These are phyloP conservation scores for Rosa chinensis DNA, from an alignment of 306 rosid species.

Conservation along the genomic window DNA sequence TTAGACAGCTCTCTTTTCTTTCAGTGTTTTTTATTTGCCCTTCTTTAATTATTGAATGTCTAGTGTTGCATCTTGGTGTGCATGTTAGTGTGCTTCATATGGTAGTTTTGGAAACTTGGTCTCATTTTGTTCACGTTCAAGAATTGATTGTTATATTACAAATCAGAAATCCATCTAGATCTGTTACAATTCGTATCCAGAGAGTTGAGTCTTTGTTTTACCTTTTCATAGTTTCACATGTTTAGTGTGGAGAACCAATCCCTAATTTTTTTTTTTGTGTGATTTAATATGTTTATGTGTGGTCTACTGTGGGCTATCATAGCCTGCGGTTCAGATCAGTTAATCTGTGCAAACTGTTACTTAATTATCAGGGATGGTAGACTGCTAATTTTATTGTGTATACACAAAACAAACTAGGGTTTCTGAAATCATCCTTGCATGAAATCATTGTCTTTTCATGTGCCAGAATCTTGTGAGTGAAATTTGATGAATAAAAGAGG, in stretches of 20 bases:
- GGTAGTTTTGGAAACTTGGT: neutral
- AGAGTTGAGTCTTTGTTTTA: neutral
- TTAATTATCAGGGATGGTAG: neutral
- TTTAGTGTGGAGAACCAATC: neutral
- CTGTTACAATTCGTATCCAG: neutral
- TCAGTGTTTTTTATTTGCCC: neutral
- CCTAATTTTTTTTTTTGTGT: neutral
- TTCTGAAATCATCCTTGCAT: neutral
- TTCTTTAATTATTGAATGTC: neutral
- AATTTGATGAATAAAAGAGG: neutral
- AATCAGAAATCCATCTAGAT: neutral
- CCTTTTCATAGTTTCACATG: neutral
- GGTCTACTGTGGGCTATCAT: neutral
- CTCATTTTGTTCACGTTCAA: neutral
- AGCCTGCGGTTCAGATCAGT: neutral
- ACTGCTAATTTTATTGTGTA: neutral
- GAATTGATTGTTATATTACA: neutral
- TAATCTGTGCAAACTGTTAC: neutral
- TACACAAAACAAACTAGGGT: neutral
- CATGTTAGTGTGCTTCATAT: neutral
- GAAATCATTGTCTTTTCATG: neutral
- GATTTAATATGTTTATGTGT: neutral
- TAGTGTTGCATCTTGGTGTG: neutral
- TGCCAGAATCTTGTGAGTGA: neutral
- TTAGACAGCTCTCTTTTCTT: slow-evolving; percentile 29